phyloP scores from a whole-genome alignment of 2,329 filamentous ascomycete species.

The Fusarium musae region DNA sequence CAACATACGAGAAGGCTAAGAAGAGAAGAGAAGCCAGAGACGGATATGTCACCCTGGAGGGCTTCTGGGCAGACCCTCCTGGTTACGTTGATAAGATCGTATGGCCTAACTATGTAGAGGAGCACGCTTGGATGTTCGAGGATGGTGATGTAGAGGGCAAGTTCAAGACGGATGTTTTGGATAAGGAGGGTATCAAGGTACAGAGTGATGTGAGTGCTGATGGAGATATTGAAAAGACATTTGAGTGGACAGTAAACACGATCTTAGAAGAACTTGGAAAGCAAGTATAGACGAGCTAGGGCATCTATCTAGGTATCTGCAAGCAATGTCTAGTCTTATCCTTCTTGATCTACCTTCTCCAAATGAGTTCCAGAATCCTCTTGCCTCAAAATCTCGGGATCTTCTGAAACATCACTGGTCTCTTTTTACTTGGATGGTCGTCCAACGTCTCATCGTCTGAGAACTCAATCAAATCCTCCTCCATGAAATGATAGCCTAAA shows the following conservation, averaged over 20 bases:
- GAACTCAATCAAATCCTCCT: neutral
- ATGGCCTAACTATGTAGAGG: conserved; percentile 91
- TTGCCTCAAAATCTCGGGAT: neutral
- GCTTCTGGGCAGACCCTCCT: conserved; percentile 95
- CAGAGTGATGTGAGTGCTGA: conserved; percentile 60
- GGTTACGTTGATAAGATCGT: conserved; percentile 95
- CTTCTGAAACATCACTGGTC: neutral
- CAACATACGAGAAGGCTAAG: conserved; percentile 72
- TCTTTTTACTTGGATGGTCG: neutral
- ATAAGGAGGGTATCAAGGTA: conserved; percentile 58
- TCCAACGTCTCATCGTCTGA: neutral
- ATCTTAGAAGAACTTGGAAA: conserved; percentile 62
- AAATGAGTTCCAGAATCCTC: neutral
- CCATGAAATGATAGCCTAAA: neutral
- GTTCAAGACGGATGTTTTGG: conserved; percentile 59
- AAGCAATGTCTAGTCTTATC: neutral
- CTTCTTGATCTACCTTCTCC: neutral
- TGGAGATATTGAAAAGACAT: conserved; percentile 68
- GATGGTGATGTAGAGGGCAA: conserved; percentile 72
- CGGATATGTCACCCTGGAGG: conserved; percentile 84
- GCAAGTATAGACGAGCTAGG: conserved; percentile 15
- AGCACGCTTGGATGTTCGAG: conserved; percentile 84
- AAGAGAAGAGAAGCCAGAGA: conserved; percentile 73
- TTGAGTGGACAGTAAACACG: conserved; percentile 75
- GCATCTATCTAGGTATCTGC: neutral